Base-by-base conservation (phyloP, 345 rosid genomes). In the Gossypium rotundifolium region DNA sequence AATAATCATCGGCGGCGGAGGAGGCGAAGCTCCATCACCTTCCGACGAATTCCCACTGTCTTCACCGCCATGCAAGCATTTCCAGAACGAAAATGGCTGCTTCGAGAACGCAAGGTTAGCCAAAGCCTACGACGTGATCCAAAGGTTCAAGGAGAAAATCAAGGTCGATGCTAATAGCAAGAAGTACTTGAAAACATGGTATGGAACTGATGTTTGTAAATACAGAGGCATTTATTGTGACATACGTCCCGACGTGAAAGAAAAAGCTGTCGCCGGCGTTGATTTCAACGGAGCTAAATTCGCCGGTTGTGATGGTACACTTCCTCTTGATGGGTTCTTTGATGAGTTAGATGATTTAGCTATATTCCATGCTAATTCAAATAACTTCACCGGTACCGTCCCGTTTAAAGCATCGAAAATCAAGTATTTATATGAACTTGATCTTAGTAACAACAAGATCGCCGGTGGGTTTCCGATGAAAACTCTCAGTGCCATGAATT, bases 401-500 rank as follows among this genome's bases (percentile, higher is more conserved):
- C 87, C 87, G 0, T 2, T 2, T 1, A 2, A 6, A 11, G 49
- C 9, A 25, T 70, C 76, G 2, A 55, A 65, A 11, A 33, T 82
- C 18, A 38, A 54, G 2, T 85, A 5, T 74, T 38, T 87, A 12
- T 89, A 81, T 75, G 93, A 89, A 80, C 75, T 89, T 9, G 93
- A 89, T 29, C 42, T 86, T 7, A 87, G 91, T 83, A 87, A 86
- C 88, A 89, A 89, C 84, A 76, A 83, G 29, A 27, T 71, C n/a
- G 1, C 2, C 0, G 87, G 86, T 0, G 44, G 23, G 0, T 89
- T 89, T 65, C 93, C 93, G 0, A 11, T 4, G 16, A 3, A 61
- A 0, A 79, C 79, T 40, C 81, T 81, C 2, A 11, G 10, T 0
- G 83, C 79, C 13, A 70, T 16, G 48, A 40, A 75, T 7, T 72